phyloP scores from a whole-genome alignment of 176 grass and related monocot genomes.

The Phragmites australis region DNA sequence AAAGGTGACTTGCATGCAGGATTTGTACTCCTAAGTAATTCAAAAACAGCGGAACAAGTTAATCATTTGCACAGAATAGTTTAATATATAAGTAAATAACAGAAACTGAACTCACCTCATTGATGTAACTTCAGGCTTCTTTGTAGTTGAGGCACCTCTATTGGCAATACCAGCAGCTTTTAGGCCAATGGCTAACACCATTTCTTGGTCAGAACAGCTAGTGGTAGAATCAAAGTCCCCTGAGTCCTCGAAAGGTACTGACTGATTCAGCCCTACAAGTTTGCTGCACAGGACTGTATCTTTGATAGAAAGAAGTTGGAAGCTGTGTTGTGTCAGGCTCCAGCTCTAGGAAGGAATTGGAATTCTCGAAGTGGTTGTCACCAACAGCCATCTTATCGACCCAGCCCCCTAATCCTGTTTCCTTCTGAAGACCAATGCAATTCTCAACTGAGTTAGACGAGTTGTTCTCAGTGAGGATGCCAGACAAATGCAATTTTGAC shows the following conservation, averaged over 20 bases:
- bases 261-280: constrained; percentile 46
- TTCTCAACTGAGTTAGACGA: constrained; percentile 37
- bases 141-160: constrained; percentile 47
- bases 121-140: constrained; percentile 54
- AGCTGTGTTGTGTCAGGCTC: constrained; percentile 37
- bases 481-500: constrained; percentile 48
- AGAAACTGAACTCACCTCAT: constrained; percentile 50
- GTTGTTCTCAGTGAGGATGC: constrained; percentile 44
- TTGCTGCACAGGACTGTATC: constrained; percentile 47
- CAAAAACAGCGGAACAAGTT: constrained; percentile 33
- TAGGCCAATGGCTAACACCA: constrained; percentile 46
- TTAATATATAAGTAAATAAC: background rate
- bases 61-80: constrained; percentile 29
- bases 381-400: constrained; percentile 41
- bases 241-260: constrained; percentile 46
- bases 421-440: constrained; percentile 31
- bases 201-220: constrained; percentile 69
- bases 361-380: constrained; percentile 46
- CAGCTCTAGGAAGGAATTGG: constrained; percentile 41
- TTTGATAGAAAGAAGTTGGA: constrained; percentile 64
- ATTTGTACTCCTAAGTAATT: constrained; percentile 52
- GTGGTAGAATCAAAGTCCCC: constrained; percentile 52
- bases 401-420: constrained; percentile 37
- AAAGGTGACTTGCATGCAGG: constrained; percentile 49
- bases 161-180: constrained; percentile 44